Conservation (phyloP, 768 basidiomycete species). For the Tylopilus felleus region DNA sequence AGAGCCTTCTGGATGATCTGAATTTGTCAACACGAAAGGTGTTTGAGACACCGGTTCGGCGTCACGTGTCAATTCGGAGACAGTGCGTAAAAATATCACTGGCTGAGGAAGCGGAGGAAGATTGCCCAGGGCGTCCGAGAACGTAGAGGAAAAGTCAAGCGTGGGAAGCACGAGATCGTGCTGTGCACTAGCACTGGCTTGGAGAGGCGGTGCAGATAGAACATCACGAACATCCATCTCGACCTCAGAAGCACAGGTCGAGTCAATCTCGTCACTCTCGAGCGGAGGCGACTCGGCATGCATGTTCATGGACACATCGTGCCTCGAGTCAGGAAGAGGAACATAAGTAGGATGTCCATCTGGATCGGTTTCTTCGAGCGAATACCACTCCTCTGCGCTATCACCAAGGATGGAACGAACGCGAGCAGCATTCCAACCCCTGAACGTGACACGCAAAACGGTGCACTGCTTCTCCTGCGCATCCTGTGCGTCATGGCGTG, state of each 20-base stretch:
- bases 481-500: constrained; percentile 27
- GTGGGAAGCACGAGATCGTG: constrained; percentile 74
- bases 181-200: constrained; percentile 48
- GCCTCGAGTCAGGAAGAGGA: constrained; percentile 1
- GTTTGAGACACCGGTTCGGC: not conserved
- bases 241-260: constrained; percentile 4
- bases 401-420: constrained; percentile 70
- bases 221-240: constrained; percentile 3
- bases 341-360: constrained; percentile 7
- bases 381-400: constrained; percentile 72
- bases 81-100: constrained; percentile 19
- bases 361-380: constrained; percentile 53
- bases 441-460: constrained; percentile 64
- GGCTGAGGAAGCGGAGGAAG: constrained; percentile 13
- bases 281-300: not conserved
- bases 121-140: constrained; percentile 14
- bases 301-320: not conserved
- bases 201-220: constrained; percentile 10
- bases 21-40: not conserved
- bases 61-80: constrained; percentile 22
- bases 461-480: constrained; percentile 54
- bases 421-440: constrained; percentile 66
- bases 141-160: constrained; percentile 64
- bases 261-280: constrained; percentile 10
- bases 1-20: constrained; percentile 3